Conservation (phyloP, 2,329 filamentous ascomycete genomes). For the Neofusicoccum parvum region DNA sequence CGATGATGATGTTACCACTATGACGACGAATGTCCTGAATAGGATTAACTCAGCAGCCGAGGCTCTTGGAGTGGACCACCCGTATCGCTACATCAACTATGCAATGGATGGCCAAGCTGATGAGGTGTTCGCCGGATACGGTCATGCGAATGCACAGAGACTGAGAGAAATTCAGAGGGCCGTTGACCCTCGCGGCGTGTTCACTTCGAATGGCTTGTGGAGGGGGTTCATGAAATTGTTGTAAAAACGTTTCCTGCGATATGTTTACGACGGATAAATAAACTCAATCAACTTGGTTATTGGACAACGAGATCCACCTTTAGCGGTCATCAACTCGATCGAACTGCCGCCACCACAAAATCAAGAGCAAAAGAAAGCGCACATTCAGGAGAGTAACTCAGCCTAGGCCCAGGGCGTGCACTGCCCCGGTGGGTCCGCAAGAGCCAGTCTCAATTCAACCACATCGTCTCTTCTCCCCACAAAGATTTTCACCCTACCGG, state of each 20-base stretch:
- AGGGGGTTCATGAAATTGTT: background rate
- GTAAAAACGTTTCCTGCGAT: background rate
- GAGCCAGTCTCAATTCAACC: too few relatives aligned
- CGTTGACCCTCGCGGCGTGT: conserved; percentile 27
- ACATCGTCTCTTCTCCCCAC: too few relatives aligned
- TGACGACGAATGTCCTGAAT: background rate
- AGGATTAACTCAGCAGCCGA: background rate
- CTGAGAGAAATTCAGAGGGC: conserved; percentile 15
- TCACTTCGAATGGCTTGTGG: conserved; percentile 19
- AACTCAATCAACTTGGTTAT: too few relatives aligned
- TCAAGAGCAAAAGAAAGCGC: too few relatives aligned
- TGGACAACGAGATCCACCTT: too few relatives aligned
- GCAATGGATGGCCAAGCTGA: background rate
- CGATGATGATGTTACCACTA: background rate
- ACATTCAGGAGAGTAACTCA: too few relatives aligned
- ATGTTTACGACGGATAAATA: too few relatives aligned
- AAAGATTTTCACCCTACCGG: too few relatives aligned
- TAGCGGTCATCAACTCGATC: too few relatives aligned
- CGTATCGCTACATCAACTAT: conserved; percentile 15
- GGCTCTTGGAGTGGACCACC: background rate
- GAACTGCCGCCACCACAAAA: too few relatives aligned
- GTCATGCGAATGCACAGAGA: conserved; percentile 21
- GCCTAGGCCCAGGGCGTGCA: too few relatives aligned
- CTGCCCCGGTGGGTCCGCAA: too few relatives aligned
- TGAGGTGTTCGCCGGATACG: conserved; percentile 28